These are phyloP conservation scores for Xylaria sp. DNA, from an alignment of 2,329 filamentous ascomycete species.

Conservation along the genomic window DNA sequence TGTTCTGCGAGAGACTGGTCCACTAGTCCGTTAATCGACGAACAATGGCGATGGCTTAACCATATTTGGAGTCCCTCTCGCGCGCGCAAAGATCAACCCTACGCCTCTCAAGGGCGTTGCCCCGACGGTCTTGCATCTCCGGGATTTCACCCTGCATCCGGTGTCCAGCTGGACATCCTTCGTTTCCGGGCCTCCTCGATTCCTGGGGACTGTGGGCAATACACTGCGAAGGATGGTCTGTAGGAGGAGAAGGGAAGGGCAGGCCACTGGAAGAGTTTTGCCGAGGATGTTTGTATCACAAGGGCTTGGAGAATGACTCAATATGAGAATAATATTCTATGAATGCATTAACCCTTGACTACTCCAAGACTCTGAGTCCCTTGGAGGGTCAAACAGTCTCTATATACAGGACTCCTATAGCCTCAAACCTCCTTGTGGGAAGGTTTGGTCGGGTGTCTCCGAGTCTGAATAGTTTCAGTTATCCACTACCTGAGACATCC, in stretches of 20 bases:
- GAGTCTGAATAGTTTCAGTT: too few species aligned
- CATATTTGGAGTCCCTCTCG: conserved; percentile 14
- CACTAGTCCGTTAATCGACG: conserved; percentile 19
- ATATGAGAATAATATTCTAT: too few species aligned
- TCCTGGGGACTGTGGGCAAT: conserved; percentile 29
- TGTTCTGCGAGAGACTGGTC: neutral
- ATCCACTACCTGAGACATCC: too few species aligned
- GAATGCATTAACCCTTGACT: too few species aligned
- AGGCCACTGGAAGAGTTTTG: neutral
- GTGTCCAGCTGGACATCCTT: neutral
- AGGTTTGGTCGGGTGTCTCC: too few species aligned
- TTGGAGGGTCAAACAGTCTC: too few species aligned
- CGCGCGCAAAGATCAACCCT: conserved; percentile 24
- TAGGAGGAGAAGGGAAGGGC: neutral
- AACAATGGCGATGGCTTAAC: conserved; percentile 25
- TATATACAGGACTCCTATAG: too few species aligned
- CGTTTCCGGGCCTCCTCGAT: neutral
- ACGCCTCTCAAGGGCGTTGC: conserved; percentile 6
- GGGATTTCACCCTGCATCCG: conserved; percentile 30
- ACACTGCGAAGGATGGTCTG: conserved; percentile 31
- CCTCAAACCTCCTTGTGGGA: too few species aligned
- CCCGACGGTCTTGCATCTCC: conserved; percentile 25
- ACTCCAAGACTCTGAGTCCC: too few species aligned
- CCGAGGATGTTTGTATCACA: too few species aligned
- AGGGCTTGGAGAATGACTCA: too few species aligned